Base-by-base conservation (phyloP, 129 eudicot species). In the Pittosporum tobira region DNA sequence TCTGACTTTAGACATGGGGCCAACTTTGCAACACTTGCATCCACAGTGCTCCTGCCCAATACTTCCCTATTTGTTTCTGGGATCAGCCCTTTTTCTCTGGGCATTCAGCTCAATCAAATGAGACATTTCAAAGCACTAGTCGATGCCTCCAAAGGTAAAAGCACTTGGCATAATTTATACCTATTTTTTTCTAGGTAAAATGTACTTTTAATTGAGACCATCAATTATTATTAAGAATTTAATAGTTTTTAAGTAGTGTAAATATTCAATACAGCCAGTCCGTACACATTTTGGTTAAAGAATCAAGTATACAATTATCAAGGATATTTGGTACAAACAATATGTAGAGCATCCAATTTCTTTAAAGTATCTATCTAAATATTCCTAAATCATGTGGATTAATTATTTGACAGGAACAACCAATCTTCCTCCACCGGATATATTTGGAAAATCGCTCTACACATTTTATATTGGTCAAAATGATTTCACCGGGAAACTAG, bases 401-500 rank as follows among this genome's bases (percentile, higher is more conserved):
- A 20, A 40, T 24, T 6, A 34, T 59, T 62, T 44, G 12, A 16
- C 58, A 80, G 95, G 78, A 22, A 23, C 63, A 54, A 57, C 34
- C 21, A 67, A 69, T 28, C 85, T 93, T 66, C 96, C 99, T 42
- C 48, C 73, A 45, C 76, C 72, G 0, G 64, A 73, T 67, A 63
- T 79, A 13, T 81, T 93, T 51, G 77, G 80, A 1, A 87, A 93
- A 71, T 84, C 99, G 5, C 82, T 93, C 1, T 93, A 93, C 63
- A 88, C 94, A 45, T 83, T 93, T 45, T 84, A 93, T 66, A 87
- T 93, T 5, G 94, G 96, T 19, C 96, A 93, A 37, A 93, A 93
- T 21, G 96, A 93, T 64, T 93, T 93, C 79, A 93, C 99, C 3
- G 75, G 80, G 9, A 75, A 93, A 52, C 66, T 93, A 58, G 79